A percentile compares a stretch with the other conserved stretches of the same genome.
Conservation (phyloP, 805 yeast species). For the Monosporozyma servazzii region DNA sequence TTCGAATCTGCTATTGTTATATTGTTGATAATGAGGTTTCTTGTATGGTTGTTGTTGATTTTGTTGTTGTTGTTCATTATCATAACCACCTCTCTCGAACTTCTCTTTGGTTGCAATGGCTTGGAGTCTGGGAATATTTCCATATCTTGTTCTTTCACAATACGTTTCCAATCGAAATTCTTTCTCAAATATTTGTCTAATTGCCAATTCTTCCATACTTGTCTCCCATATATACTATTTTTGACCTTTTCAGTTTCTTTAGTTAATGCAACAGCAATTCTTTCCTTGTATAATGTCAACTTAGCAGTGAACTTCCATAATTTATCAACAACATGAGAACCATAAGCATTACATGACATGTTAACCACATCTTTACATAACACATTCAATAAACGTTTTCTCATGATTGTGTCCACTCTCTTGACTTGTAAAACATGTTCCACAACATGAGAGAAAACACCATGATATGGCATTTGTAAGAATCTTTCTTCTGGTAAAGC, state of each 20-base stretch:
- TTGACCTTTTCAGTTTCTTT: constrained; percentile 60
- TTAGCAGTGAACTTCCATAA: constrained; percentile 72
- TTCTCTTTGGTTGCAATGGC: constrained; percentile 23
- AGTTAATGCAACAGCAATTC: constrained; percentile 61
- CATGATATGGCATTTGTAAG: constrained; percentile 72
- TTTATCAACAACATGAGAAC: constrained; percentile 82
- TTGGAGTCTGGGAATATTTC: constrained; percentile 32
- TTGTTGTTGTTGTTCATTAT: constrained; percentile 5
- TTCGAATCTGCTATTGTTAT: not conserved
- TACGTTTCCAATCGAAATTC: constrained; percentile 66
- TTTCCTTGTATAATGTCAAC: constrained; percentile 76
- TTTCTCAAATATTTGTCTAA: constrained; percentile 56
- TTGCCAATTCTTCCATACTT: constrained; percentile 78
- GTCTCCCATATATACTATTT: constrained; percentile 76
- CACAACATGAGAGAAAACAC: constrained; percentile 83
- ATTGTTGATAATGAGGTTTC: not conserved
- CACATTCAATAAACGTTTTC: constrained; percentile 62
- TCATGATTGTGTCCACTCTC: constrained; percentile 40
- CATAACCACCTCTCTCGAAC: not conserved
- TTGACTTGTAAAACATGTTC: constrained; percentile 53
- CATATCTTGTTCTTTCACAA: constrained; percentile 45
- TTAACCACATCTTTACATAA: constrained; percentile 47
- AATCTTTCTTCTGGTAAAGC: constrained; percentile 53
- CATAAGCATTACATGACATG: constrained; percentile 76
- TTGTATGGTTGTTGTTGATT: not conserved